Base-by-base conservation (phyloP, 306 rosid species). In the Psophocarpus tetragonolobus region DNA sequence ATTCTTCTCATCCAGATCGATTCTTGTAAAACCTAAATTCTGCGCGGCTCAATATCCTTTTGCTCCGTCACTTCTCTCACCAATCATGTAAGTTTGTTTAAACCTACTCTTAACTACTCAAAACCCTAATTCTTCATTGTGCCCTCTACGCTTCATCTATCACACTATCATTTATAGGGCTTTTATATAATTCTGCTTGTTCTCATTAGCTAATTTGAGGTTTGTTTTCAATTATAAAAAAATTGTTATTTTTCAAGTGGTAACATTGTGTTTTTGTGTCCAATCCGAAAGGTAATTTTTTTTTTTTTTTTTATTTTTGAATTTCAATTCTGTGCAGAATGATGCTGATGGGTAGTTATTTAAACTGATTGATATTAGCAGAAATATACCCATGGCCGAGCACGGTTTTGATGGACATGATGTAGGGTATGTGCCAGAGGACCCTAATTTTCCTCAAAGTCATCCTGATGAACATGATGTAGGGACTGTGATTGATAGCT, bases 341-440 rank as follows among this genome's bases (percentile, higher is more conserved):
- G 64, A 3, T 14, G 36, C 48, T 61, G 27, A 53, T 2, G 21
- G 15, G 4, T 69, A 41, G 20, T 67, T 76, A 20, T 35, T 70
- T 71, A 15, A 50, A 57, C 21, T 27, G 20, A 23, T 32, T 65
- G 47, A 24, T 56, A 80, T 35, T 64, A 57, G 21, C 84, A 47
- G 82, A 23, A 71, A 21, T 32, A 42, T 27, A 61, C 21, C 44
- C 47, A 85, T 81, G 88, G 65, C 74, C 12, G 77, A 82, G 56
- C 78, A 77, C 21, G 81, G 65, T 57, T 73, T 60, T 73, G 82
- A 81, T 29, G 85, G 66, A 23, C 65, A 67, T 14, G 83, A 77
- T 74, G 18, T 64, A 27, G 75, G 80, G 20, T 83, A 83, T 56
- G 76, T 83, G 24, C 86, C 86, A 1, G 80, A 77, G 72, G 47